Evolutionary conservation across 768 basidiomycete species (phyloP), one percentile per base, ranked within the genome.

Genomic region (Mrakia blollopis): DNA sequence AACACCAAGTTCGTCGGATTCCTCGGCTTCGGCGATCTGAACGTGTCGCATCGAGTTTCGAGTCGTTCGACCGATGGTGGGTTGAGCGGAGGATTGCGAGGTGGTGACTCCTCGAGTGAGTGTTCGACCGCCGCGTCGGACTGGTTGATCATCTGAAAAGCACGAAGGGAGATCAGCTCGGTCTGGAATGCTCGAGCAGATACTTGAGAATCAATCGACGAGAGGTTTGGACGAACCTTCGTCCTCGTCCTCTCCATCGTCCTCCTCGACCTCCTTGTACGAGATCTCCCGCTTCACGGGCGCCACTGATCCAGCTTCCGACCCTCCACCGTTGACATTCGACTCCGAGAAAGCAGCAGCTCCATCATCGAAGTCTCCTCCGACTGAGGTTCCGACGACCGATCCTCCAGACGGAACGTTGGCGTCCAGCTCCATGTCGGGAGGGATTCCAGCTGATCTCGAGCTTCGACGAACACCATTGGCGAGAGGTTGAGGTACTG

Each of bases 351-450:
- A 68, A 9, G 39, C 35, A 39, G 65, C 65, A 37, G 65, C 69
- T 71, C 50, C 69, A n/a, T 30, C 69, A n/a, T 71, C 69, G 28
- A 71, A 71, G 69, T 71, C 47, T 28, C 32, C 69, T 13, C 30
- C 47, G 63, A 65, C 37, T 16, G 30, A 32, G 3, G 52, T 52
- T 23, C 11, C 71, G 5, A 30, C 28, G 32, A 65, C 37, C 32
- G 30, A 32, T 54, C 71, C 71, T 23, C 11, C 71, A 25, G 52
- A 14, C 18, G 28, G 30, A 37, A 35, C 35, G 35, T 50, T 50
- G 47, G 47, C 21, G 47, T 25, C 35, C 4, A 57, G 18, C 28
- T 72, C n/a, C n/a, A n/a, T n/a, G n/a, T n/a, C 52, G 28, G 35
- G 35, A 16, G 50, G 35, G 54, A 72, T 57, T 8, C 28, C 52